Evolutionary conservation across 345 rosid genomes (phyloP).

Genomic region (Gossypioides kirkii): DNA sequence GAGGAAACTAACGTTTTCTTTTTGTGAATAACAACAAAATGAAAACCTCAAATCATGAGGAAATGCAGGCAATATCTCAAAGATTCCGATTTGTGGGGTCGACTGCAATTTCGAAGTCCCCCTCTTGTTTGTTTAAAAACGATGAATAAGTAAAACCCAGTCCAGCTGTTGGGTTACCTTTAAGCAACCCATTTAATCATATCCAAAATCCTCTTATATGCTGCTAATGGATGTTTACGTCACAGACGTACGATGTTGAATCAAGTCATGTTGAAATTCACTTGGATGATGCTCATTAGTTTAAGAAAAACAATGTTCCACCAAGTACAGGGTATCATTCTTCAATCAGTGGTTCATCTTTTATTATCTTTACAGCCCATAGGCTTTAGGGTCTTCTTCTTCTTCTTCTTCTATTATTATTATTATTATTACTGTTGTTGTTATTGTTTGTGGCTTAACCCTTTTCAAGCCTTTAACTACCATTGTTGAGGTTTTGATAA

Average conservation of each 20-base stretch:
- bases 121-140: not conserved
- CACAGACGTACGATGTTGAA: slow-evolving; percentile 12
- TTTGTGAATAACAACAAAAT: not conserved
- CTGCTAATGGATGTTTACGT: slow-evolving; percentile 2
- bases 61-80: slow-evolving; percentile 23
- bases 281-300: slow-evolving; percentile 16
- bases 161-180: slow-evolving; percentile 7
- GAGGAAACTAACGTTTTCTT: slow-evolving; percentile 6
- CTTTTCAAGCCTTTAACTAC: too few species aligned
- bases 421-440: too few species aligned
- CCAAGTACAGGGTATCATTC: slow-evolving; percentile 24
- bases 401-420: too few species aligned
- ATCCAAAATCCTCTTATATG: not conserved
- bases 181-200: not conserved
- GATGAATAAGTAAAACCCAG: not conserved
- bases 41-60: slow-evolving; percentile 19
- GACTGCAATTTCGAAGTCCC: not conserved
- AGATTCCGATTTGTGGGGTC: slow-evolving; percentile 44
- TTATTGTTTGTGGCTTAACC: too few species aligned
- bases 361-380: too few species aligned
- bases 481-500: too few species aligned
- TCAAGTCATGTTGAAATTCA: not conserved
- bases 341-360: slow-evolving; percentile 22
- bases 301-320: slow-evolving; percentile 1
- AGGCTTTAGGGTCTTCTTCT: too few species aligned